Evolutionary conservation across 257 asterid genomes (phyloP).

Genomic region (Jaltomata sinuosa): DNA sequence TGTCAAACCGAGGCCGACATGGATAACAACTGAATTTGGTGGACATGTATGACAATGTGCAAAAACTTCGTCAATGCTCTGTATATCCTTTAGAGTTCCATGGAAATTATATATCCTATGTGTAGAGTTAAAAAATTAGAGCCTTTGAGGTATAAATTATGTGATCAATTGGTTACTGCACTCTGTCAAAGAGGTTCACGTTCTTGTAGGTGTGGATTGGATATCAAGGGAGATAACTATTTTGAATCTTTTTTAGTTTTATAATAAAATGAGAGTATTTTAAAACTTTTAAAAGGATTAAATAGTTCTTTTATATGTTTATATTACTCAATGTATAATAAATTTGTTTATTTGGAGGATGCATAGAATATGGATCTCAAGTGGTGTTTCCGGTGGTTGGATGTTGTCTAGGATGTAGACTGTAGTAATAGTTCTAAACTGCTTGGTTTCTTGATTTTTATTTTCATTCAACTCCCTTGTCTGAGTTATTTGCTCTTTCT

Average conservation of each 20-base stretch:
- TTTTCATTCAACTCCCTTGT: neutral
- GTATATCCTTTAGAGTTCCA: neutral
- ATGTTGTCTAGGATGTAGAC: neutral
- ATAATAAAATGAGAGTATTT: neutral
- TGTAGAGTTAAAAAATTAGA: neutral
- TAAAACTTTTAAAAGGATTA: neutral
- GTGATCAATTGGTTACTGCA: neutral
- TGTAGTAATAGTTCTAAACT: neutral
- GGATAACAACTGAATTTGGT: conserved; percentile 90
- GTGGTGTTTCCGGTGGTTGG: neutral
- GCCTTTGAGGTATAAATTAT: neutral
- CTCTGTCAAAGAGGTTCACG: neutral
- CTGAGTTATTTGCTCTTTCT: conserved; percentile 4
- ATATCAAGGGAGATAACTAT: neutral
- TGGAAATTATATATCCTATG: neutral
- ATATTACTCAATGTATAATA: neutral
- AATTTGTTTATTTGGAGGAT: neutral
- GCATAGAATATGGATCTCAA: neutral
- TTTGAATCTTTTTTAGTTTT: neutral
- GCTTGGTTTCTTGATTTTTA: neutral
- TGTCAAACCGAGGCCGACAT: conserved; percentile 78
- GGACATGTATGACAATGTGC: conserved; percentile 44
- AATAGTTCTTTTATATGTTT: neutral
- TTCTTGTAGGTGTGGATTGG: neutral
- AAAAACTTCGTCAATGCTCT: neutral